phyloP scores from a whole-genome alignment of 2,329 filamentous ascomycete genomes.

The Aspergillus unguis region DNA sequence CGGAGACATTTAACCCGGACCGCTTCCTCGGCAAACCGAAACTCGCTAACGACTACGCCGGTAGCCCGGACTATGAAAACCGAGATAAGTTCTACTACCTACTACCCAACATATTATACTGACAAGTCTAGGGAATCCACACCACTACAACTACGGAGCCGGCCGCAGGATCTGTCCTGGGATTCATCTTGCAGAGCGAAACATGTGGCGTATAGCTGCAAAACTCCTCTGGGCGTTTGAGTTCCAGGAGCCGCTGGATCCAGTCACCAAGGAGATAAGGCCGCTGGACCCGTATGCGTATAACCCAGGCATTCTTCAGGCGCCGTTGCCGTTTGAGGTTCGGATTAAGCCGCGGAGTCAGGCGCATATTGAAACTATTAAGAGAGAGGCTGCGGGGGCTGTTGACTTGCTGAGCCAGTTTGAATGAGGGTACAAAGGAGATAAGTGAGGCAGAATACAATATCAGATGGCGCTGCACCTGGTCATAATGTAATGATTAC shows the following conservation, averaged over 20 bases:
- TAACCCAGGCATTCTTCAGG: neutral
- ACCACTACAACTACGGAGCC: slow-evolving; percentile 21
- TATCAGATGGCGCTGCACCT: too few species aligned
- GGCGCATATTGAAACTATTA: too few species aligned
- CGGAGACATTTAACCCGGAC: slow-evolving; percentile 29
- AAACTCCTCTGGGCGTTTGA: slow-evolving; percentile 34
- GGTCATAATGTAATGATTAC: too few species aligned
- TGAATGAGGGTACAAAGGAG: too few species aligned
- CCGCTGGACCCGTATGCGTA: neutral
- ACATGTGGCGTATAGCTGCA: slow-evolving; percentile 26
- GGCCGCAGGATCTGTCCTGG: slow-evolving; percentile 34
- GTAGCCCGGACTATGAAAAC: slow-evolving; percentile 29
- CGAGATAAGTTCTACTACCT: slow-evolving; percentile 26
- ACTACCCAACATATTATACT: neutral
- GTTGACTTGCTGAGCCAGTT: too few species aligned
- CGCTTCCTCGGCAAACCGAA: slow-evolving; percentile 28
- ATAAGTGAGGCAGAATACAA: too few species aligned
- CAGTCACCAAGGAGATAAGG: neutral
- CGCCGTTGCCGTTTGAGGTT: neutral
- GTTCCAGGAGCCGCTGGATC: neutral
- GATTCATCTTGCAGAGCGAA: slow-evolving; percentile 33
- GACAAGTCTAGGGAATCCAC: neutral
- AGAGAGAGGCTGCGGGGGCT: too few species aligned
- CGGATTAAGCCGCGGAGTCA: neutral
- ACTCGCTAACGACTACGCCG: slow-evolving; percentile 37